These are phyloP conservation scores for Cylindrodendrum hubeiense DNA, from an alignment of 2,329 filamentous ascomycete genomes.

Conservation along the genomic window DNA sequence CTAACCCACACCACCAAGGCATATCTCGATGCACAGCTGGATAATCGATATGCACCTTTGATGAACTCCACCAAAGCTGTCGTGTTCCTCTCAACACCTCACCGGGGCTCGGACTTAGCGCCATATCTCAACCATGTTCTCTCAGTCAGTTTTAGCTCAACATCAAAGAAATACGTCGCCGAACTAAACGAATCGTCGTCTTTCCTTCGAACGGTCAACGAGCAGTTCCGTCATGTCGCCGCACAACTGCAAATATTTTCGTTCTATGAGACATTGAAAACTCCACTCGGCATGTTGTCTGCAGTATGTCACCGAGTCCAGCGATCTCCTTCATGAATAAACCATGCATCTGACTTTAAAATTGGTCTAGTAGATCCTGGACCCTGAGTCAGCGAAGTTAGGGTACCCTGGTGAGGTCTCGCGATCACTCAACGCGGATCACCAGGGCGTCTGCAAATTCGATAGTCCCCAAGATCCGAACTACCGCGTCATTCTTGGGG, in stretches of 20 bases:
- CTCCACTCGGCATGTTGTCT: slow-evolving; percentile 18
- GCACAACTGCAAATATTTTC: slow-evolving; percentile 52
- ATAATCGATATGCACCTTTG: slow-evolving; percentile 43
- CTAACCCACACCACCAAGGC: slow-evolving; percentile 34
- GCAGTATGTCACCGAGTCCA: no score
- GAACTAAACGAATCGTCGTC: slow-evolving; percentile 44
- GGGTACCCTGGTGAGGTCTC: slow-evolving; percentile 55
- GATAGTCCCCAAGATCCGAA: slow-evolving; percentile 47
- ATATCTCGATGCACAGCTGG: slow-evolving; percentile 49
- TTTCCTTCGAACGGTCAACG: slow-evolving; percentile 54
- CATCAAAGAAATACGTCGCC: no score
- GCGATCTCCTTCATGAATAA: no score
- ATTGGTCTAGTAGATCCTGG: slow-evolving; percentile 49
- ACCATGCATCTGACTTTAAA: not conserved
- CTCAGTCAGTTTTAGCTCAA: slow-evolving; percentile 49
- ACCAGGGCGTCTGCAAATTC: slow-evolving; percentile 57
- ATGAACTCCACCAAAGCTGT: slow-evolving; percentile 47
- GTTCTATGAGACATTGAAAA: slow-evolving; percentile 57
- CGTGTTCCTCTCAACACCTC: slow-evolving; percentile 55
- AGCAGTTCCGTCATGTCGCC: slow-evolving; percentile 55
- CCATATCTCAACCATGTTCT: slow-evolving; percentile 51
- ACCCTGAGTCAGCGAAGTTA: slow-evolving; percentile 54
- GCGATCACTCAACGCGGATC: slow-evolving; percentile 52
- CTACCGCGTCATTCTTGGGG: slow-evolving; percentile 48
- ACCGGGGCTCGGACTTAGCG: slow-evolving; percentile 53